These are phyloP conservation scores for Blastomyces silverae DNA, from an alignment of 2,329 filamentous ascomycete genomes.

Conservation along the genomic window DNA sequence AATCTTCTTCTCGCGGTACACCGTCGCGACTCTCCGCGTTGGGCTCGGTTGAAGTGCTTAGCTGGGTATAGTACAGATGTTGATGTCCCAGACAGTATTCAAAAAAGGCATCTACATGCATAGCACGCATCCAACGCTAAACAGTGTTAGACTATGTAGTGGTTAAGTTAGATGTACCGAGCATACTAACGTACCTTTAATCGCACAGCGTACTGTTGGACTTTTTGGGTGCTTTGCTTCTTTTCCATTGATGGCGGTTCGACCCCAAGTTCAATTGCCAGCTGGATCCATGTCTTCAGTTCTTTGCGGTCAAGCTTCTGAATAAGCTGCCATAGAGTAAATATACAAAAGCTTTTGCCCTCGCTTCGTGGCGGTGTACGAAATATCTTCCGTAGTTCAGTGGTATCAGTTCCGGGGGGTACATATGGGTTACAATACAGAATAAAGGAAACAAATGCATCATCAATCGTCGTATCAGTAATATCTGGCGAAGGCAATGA, in stretches of 20 bases:
- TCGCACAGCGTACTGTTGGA: constrained; percentile 88
- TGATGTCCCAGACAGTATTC: constrained; percentile 74
- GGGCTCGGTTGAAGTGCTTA: constrained; percentile 60
- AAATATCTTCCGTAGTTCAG: constrained; percentile 67
- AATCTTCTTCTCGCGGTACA: constrained; percentile 77
- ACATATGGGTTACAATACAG: constrained; percentile 86
- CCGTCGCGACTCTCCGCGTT: constrained; percentile 66
- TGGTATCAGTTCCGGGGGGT: constrained; percentile 60
- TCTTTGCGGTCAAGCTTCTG: constrained; percentile 70
- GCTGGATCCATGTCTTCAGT: constrained; percentile 86
- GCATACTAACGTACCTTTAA: constrained; percentile 60
- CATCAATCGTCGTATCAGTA: constrained; percentile 63
- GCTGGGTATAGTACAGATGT: constrained; percentile 71
- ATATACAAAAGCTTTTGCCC: constrained; percentile 77
- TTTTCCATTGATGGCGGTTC: constrained; percentile 74
- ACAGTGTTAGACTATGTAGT: neutral
- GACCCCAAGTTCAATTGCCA: constrained; percentile 81
- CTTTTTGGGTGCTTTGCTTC: constrained; percentile 84
- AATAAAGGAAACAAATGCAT: constrained; percentile 78
- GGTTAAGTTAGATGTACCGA: neutral
- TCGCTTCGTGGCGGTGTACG: constrained; percentile 76
- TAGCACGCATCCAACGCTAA: constrained; percentile 91
- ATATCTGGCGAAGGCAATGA: constrained; percentile 61
- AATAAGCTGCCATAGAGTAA: constrained; percentile 69
- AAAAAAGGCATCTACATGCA: constrained; percentile 93